These are phyloP conservation scores for Exophiala lecanii-corni DNA, from an alignment of 2,329 filamentous ascomycete species.

Conservation along the genomic window DNA sequence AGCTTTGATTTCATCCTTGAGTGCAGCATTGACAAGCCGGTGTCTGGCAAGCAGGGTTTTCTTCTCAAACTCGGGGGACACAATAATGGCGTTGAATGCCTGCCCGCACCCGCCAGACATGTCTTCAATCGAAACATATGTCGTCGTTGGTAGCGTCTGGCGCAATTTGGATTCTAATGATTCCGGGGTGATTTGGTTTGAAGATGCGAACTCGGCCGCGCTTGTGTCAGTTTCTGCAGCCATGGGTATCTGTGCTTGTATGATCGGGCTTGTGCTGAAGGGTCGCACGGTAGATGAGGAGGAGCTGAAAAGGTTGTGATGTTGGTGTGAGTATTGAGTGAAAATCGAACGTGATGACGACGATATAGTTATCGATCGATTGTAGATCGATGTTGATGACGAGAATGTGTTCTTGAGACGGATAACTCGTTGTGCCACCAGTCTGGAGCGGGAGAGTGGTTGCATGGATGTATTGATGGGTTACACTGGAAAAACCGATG, in stretches of 20 bases:
- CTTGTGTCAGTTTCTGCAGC: slow-evolving; percentile 30
- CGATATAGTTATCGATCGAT: too few relatives aligned
- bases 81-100: slow-evolving; percentile 66
- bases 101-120: slow-evolving; percentile 76
- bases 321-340: too few relatives aligned
- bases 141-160: slow-evolving; percentile 64
- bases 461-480: background rate
- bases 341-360: too few relatives aligned
- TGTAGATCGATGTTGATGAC: too few relatives aligned
- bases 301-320: too few relatives aligned
- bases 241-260: slow-evolving; percentile 28
- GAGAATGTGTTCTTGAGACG: background rate
- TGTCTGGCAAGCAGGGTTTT: slow-evolving; percentile 78
- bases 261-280: too few relatives aligned
- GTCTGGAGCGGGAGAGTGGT: background rate
- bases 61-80: slow-evolving; percentile 64
- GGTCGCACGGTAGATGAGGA: too few relatives aligned
- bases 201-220: slow-evolving; percentile 37
- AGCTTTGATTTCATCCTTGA: slow-evolving; percentile 81
- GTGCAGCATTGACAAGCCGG: slow-evolving; percentile 73
- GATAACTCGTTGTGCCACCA: background rate
- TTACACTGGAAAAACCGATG: too few relatives aligned
- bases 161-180: slow-evolving; percentile 65
- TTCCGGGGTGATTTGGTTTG: slow-evolving; percentile 66
- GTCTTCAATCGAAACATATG: slow-evolving; percentile 82